phyloP scores from a whole-genome alignment of 2,329 filamentous ascomycete species.

The Penicillium griseofulvum region DNA sequence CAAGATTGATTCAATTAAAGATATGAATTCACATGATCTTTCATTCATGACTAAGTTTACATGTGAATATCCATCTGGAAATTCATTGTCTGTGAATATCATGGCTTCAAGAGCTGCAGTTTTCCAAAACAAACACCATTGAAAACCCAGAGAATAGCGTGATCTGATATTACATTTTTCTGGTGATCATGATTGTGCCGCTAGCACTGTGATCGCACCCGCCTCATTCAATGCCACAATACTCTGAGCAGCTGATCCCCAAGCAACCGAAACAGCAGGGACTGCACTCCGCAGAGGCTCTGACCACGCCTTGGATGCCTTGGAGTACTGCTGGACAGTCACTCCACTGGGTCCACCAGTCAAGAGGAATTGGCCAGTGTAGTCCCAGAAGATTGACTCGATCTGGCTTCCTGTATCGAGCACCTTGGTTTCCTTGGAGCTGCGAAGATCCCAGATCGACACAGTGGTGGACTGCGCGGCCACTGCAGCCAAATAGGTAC shows the following conservation, averaged over 20 bases:
- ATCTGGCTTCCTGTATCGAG: constrained; percentile 80
- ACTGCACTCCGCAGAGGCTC: constrained; percentile 77
- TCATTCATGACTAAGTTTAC: background rate
- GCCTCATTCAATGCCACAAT: constrained; percentile 72
- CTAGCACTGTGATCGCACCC: constrained; percentile 71
- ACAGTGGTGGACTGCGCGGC: constrained; percentile 74
- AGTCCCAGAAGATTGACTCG: constrained; percentile 81
- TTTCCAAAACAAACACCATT: constrained; percentile 18
- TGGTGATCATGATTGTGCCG: constrained; percentile 49
- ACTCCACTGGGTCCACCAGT: constrained; percentile 76
- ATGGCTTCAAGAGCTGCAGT: constrained; percentile 16
- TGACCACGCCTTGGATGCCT: constrained; percentile 82
- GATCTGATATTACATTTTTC: constrained; percentile 24
- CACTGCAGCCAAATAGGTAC: constrained; percentile 87
- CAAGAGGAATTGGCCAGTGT: constrained; percentile 88
- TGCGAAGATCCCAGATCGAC: constrained; percentile 88
- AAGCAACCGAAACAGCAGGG: constrained; percentile 69
- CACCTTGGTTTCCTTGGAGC: constrained; percentile 77
- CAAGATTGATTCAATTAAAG: background rate
- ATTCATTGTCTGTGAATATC: background rate
- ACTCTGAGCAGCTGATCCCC: constrained; percentile 72
- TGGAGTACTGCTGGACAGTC: constrained; percentile 85
- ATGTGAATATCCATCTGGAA: background rate
- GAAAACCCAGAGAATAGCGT: constrained; percentile 16
- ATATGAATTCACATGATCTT: background rate